Base-by-base conservation (phyloP, 2,329 filamentous ascomycete species). In the Neospermospora avenae region DNA sequence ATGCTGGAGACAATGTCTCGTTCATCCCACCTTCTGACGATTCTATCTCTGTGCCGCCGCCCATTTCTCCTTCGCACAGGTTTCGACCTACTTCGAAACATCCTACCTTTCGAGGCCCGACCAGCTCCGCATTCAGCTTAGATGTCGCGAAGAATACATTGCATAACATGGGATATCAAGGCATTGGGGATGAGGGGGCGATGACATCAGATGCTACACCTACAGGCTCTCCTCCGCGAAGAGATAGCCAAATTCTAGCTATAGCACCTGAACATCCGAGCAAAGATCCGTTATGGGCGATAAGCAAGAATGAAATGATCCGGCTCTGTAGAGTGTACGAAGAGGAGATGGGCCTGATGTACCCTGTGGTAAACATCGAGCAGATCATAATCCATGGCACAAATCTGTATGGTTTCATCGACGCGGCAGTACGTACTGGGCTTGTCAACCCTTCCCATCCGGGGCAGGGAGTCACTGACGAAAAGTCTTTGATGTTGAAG, bases 291-390 rank as follows among this genome's bases (percentile, higher is more conserved):
- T 82, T 98, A 28, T 93, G 91, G 84, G 81, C 86, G 7, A 83
- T 96, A 52, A 83, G 84, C 57, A 87, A 88, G 69, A 85, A 92
- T 37, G 92, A 97, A 70, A 90, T 95, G 69, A 74, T 93, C 20
- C 84, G 91, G 1, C 76, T 97, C 14, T 91, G 90, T 65, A 81
- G 84, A 14, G 78, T 96, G 0, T 93, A 95, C 70, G 90, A 96
- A 66, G 92, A 97, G 68, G 93, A 97, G 72, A 87, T 96, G 69
- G 91, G 91, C 45, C 84, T 93, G 69, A 96, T 96, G 91, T 96
- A 96, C 72, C 93, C 93, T 0, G 84, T 96, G 3, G 74, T 96
- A 49, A 84, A 90, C 66, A 88, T 96, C 37, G 84, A 89, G 44
- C 81, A 81, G 44, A 78, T 96, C 41, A 85, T 90, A 39, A 78